Evolutionary conservation across 306 rosid genomes (phyloP), one percentile per base, ranked within the genome.

Genomic region (Mucuna pruriens): DNA sequence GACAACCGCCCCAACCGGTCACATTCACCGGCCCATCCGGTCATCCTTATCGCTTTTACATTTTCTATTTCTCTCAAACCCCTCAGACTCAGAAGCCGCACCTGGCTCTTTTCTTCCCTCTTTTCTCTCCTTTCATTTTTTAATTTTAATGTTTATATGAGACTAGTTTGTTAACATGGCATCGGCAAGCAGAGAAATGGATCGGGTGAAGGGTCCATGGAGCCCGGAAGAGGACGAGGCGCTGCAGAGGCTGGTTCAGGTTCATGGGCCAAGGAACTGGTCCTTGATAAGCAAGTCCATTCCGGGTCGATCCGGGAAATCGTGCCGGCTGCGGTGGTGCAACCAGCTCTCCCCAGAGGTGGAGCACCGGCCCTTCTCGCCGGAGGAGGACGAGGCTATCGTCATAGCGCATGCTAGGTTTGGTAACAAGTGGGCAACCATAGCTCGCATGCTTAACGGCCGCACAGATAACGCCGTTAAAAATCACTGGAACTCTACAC

Each of bases 201-300:
- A 92, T 86, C 95, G 98, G 74, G 86, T 92, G 7, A 94, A 94
- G 72, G 98, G 98, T 6, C 97, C 98, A 9, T 94, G 98, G 98
- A 90, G 98, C 83, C 98, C 93, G 19, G 98, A 94, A 19, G 98
- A 94, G 31, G 98, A 94, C 44, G 91, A 90, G 31, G 83, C 90
- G 39, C 55, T 94, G 11, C 82, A 76, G 77, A 84, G 84, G 39
- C 87, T 94, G 2, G 97, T 94, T 0, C 82, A 85, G 34, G 76
- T 5, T 70, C 84, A 89, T 66, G 97, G 98, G 12, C 85, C 98
- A 0, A 85, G 95, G 19, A 92, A 90, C 89, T 94, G 98, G 98
- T 82, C 98, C 45, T 54, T 87, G 19, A 92, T 94, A 11, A 88
- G 98, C 87, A 94, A 90, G 65, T 92, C 97, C 19, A 90, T 94